These are phyloP conservation scores for Sugiyamaella boreocaroliniensis DNA, from an alignment of 805 yeast species.

Conservation along the genomic window DNA sequence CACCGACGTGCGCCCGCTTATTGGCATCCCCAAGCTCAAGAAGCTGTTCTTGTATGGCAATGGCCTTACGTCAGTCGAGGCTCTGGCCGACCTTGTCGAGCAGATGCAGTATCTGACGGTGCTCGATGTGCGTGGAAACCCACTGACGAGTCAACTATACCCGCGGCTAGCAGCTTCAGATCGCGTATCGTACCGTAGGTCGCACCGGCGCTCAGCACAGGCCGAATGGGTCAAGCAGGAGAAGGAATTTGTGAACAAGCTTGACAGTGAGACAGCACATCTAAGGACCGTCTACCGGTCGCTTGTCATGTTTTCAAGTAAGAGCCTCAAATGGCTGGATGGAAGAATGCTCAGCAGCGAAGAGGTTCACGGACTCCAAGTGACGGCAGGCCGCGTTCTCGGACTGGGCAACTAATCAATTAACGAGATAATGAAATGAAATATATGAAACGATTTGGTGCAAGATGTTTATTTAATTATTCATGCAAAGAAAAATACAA, in stretches of 20 bases:
- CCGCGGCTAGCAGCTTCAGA: conserved; percentile 3
- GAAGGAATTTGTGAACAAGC: conserved; percentile 1
- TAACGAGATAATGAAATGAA: background rate
- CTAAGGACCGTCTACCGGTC: conserved; percentile 3
- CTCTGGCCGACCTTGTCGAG: conserved; percentile 17
- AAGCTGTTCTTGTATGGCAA: conserved; percentile 26
- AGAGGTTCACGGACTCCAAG: background rate
- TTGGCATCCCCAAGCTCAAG: conserved; percentile 24
- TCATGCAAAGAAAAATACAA: background rate
- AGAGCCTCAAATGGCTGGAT: conserved; percentile 11
- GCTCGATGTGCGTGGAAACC: conserved; percentile 29
- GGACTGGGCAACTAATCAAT: background rate
- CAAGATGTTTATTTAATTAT: background rate
- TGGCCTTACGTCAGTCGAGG: conserved; percentile 17
- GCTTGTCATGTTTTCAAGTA: background rate
- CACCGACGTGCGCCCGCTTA: conserved; percentile 22
- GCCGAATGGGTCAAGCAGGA: conserved; percentile 7
- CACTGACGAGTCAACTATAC: conserved; percentile 24
- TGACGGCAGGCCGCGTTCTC: background rate
- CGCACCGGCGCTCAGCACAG: conserved; percentile 4
- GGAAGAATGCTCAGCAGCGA: conserved; percentile 5
- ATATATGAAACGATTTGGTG: background rate
- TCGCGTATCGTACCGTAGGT: conserved; percentile 2
- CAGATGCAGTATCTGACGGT: conserved; percentile 17
- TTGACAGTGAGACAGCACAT: background rate